phyloP scores from a whole-genome alignment of 768 basidiomycete species.

The Lactifluus volemus region DNA sequence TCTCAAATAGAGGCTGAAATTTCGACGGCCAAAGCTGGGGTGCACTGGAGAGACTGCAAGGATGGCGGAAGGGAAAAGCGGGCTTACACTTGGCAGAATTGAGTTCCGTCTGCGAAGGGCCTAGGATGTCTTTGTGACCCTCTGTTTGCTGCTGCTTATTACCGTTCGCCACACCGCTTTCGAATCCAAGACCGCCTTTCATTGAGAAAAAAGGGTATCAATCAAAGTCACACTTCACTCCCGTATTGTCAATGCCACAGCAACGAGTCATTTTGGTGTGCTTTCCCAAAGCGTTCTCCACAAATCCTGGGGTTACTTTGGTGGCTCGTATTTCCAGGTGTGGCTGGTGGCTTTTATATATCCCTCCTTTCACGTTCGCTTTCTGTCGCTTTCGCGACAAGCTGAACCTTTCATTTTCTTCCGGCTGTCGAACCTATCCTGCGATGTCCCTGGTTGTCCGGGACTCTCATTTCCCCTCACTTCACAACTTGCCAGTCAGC shows the following conservation, averaged over 20 bases:
- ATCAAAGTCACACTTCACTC: not conserved
- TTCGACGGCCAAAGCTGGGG: slow-evolving; percentile 35
- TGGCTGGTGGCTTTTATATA: slow-evolving; percentile 1
- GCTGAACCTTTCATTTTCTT: not conserved
- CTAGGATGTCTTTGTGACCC: not conserved
- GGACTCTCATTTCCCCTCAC: not conserved
- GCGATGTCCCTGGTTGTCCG: not conserved
- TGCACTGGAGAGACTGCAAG: slow-evolving; percentile 45
- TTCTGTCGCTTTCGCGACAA: not conserved
- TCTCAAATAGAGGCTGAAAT: slow-evolving; percentile 20
- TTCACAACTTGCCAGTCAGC: not conserved
- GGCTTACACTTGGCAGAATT: slow-evolving; percentile 43
- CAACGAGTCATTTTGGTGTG: not conserved
- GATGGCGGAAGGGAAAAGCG: slow-evolving; percentile 50
- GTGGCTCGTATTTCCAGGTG: not conserved
- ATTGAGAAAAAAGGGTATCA: not conserved
- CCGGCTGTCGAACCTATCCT: not conserved
- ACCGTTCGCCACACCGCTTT: not conserved
- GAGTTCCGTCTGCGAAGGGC: slow-evolving; percentile 5
- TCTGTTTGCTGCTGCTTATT: not conserved
- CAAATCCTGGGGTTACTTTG: not conserved
- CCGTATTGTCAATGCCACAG: not conserved
- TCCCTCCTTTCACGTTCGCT: not conserved
- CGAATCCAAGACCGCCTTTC: not conserved
- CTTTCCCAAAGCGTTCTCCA: not conserved